These are phyloP conservation scores for Termitomyces sp. DNA, from an alignment of 768 basidiomycete genomes.

Conservation along the genomic window DNA sequence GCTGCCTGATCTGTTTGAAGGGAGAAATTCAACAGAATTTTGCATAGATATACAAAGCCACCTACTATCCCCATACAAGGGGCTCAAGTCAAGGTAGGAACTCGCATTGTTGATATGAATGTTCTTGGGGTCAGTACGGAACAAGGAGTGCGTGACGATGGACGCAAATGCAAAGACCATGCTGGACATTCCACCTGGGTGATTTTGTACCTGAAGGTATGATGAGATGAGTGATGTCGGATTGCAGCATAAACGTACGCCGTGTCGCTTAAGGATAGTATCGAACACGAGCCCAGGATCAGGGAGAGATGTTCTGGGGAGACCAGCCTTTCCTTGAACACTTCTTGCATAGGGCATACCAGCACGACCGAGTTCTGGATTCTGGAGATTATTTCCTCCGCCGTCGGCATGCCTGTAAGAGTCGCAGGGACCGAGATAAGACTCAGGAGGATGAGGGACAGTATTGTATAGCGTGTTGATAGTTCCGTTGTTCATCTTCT, in stretches of 20 bases:
- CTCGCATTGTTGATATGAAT: constrained; percentile 47
- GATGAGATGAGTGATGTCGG: background rate
- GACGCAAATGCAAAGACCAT: constrained; percentile 67
- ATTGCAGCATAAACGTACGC: constrained; percentile 22
- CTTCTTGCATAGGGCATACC: constrained; percentile 51
- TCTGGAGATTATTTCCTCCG: constrained; percentile 41
- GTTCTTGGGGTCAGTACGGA: constrained; percentile 43
- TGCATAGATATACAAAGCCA: background rate
- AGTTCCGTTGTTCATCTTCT: constrained; percentile 19
- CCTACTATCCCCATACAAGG: constrained; percentile 50
- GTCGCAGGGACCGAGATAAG: constrained; percentile 30
- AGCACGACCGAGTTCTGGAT: constrained; percentile 46
- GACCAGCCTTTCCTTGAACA: constrained; percentile 39
- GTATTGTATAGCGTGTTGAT: constrained; percentile 53
- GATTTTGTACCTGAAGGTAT: constrained; percentile 20
- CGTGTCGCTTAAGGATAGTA: constrained; percentile 42
- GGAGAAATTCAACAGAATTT: background rate
- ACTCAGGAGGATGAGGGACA: constrained; percentile 47
- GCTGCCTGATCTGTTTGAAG: constrained; percentile 26
- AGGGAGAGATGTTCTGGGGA: constrained; percentile 42
- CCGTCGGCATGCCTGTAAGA: constrained; percentile 48
- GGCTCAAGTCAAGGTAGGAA: constrained; percentile 55
- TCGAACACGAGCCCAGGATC: constrained; percentile 64
- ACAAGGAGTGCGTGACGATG: constrained; percentile 42
- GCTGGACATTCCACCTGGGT: constrained; percentile 57